Base-by-base conservation (phyloP, 371 early-diverging fungal species). In the Saksenaea oblongispora region DNA sequence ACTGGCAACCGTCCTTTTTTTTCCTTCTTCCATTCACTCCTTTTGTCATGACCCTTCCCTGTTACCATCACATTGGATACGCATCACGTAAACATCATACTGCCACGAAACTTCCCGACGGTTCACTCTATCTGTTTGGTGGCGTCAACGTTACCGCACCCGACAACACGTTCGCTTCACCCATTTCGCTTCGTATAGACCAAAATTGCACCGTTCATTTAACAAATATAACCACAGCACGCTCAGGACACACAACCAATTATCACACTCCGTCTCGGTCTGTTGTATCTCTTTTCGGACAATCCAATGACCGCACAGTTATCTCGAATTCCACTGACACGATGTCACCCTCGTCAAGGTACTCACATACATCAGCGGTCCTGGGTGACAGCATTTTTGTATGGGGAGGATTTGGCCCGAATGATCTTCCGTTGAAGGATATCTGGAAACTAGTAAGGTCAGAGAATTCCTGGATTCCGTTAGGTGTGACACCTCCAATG, bases 331-430 rank as follows among this genome's bases (percentile, higher is more conserved):
- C 10, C 2, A 47, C n/a, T 8, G 5, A n/a, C 51, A 22, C 22
- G 10, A 22, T 47, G 7, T 9, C 51, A 0, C 31, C 31, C 7
- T 31, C 31, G 4, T 22, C n/a, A 17, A 47, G 51, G 24, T 61
- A 65, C 14, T 15, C 36, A 28, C 68, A 68, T 53, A 56, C 69
- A 9, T 67, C 72, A 14, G 17, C 39, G 7, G 9, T 62, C 1
- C 17, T 59, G 1, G 28, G 54, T 41, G 11, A 34, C n/a, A 39
- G 26, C 2, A 34, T 62, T 14, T 53, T 56, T 56, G 35, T 62
- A 26, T 54, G 59, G n/a, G 69, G 64, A 11, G 64, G 65, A 3
- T 44, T 26, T 13, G 27, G 28, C 55, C 26, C 56, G 28, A 15
- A 44, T n/a, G 18, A 22, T 22, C 5, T 18, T 34, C 15, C 14